phyloP scores from a whole-genome alignment of 129 eudicot genomes.

The sunflower (Helianthus annuus) region DNA sequence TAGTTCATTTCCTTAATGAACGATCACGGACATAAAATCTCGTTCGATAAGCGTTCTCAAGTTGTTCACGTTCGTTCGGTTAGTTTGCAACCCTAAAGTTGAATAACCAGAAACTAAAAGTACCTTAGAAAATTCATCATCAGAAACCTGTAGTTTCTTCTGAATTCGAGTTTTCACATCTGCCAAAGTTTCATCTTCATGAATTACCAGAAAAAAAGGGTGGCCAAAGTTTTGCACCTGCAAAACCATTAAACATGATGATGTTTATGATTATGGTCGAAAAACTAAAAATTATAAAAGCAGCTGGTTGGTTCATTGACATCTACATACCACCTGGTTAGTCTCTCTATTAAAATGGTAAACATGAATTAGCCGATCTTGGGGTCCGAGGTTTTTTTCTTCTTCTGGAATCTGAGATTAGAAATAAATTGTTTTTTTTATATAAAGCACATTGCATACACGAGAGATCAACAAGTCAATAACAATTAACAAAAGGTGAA shows the following conservation, averaged over 20 bases:
- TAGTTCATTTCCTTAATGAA: no score
- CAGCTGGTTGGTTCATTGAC: not conserved
- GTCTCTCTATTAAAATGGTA: constrained; percentile 89
- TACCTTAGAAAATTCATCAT: constrained; percentile 92
- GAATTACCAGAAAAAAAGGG: constrained; percentile 84
- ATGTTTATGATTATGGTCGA: not conserved
- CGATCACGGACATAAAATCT: no score
- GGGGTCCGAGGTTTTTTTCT: constrained; percentile 76
- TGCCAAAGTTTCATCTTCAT: constrained; percentile 79
- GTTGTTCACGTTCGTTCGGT: no score
- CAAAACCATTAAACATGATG: constrained; percentile 27
- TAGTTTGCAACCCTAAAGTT: no score
- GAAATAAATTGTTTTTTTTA: not conserved
- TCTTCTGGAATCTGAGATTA: constrained; percentile 85
- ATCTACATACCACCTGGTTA: constrained; percentile 70
- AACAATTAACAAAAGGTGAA: not conserved
- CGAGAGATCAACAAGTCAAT: not conserved
- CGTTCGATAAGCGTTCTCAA: no score
- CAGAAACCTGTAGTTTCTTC: constrained; percentile 84
- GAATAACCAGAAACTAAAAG: not conserved
- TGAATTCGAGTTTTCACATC: constrained; percentile 82
- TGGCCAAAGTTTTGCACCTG: constrained; percentile 96
- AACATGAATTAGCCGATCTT: constrained; percentile 88
- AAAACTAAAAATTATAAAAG: not conserved
- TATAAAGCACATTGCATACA: not conserved